A percentile compares a stretch with the other conserved stretches of the same genome.
Evolutionary conservation across 1,284 basidiomycete species (phyloP).

Genomic region (Xerocomus nothofagi): DNA sequence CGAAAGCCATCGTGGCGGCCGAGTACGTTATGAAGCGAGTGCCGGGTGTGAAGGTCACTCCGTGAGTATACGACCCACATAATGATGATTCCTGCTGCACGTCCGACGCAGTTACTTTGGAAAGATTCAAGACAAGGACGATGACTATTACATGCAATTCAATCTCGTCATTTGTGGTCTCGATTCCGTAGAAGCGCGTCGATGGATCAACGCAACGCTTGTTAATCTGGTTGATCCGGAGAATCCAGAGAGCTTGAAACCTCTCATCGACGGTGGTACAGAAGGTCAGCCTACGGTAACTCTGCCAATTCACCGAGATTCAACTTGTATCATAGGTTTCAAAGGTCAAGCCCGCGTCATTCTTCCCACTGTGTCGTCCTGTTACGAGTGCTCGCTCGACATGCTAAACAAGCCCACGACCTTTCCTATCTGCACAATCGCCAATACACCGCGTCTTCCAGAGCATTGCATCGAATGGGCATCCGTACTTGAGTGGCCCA

Average conservation of each 20-base stretch:
- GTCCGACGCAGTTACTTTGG: constrained; percentile 74
- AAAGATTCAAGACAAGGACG: constrained; percentile 97
- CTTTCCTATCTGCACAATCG: constrained; percentile 99
- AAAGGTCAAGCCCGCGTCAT: constrained; percentile 99
- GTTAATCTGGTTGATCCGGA: constrained; percentile 92
- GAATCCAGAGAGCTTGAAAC: constrained; percentile 91
- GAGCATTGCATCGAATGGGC: constrained; percentile 99
- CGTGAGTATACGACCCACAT: constrained; percentile 52
- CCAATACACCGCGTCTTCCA: constrained; percentile 96
- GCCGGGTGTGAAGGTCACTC: constrained; percentile 90
- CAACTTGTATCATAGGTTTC: constrained; percentile 65
- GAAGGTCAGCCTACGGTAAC: constrained; percentile 65
- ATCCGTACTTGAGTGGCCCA: constrained; percentile 98
- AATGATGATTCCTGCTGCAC: constrained; percentile 17
- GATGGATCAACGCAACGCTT: constrained; percentile 99
- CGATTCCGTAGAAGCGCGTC: constrained; percentile 95
- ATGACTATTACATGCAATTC: constrained; percentile 97
- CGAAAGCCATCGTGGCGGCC: constrained; percentile 93
- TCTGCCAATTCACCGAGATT: background rate
- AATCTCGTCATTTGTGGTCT: constrained; percentile 96
- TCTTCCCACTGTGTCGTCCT: constrained; percentile 91
- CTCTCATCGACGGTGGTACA: constrained; percentile 98
- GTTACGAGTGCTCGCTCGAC: constrained; percentile 98
- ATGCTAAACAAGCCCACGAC: constrained; percentile 98
- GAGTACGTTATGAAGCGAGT: constrained; percentile 96